Evolutionary conservation across 495 filamentous ascomycete genomes (phyloP), one percentile per base, ranked within the genome.

Genomic region (Penicillium simplicissimum): DNA sequence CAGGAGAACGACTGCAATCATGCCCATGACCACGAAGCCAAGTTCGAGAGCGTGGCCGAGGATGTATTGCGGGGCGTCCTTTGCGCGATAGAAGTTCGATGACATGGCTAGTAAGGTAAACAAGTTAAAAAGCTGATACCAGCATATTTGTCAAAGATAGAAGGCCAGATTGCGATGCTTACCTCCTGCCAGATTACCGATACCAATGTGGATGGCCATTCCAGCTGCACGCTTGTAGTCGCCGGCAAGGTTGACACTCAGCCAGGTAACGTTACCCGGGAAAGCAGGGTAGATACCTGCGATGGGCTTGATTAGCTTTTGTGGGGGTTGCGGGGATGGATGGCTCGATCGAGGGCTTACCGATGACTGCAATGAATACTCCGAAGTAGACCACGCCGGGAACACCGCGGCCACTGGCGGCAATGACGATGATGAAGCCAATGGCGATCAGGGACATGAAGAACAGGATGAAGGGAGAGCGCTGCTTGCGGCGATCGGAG

Each of bases 121-220:
- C 23, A n/a, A 2, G 40, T 68, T 64, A 68, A 57, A 37, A 1
- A 5, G n/a, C n/a, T 33, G 8, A 13, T n/a, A 51, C 14, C 25
- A 23, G n/a, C 9, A 33, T 0, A 15, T n/a, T n/a, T 7, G 4
- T 23, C 1, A 60, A 54, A 7, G 3, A 23, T 25, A 45, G 37
- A n/a, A 25, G 13, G 17, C 19, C 8, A 10, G 17, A 7, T 14
- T 28, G 7, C n/a, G 10, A 53, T 31, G 38, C 60, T 51, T 68
- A 78, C 75, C 74, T 34, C 90, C 90, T 19, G 84, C 88, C 4
- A 93, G 73, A 60, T 90, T 91, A 0, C 90, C 90, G 31, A 88
- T 64, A 0, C 90, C 88, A 59, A 94, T 92, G 36, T 90, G 87
- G 4, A 92, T 75, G 0, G 88, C 90, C 84, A 92, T 90, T 0